Base-by-base conservation (phyloP, 2,329 filamentous ascomycete genomes). In the Xylariaceae sp. region DNA sequence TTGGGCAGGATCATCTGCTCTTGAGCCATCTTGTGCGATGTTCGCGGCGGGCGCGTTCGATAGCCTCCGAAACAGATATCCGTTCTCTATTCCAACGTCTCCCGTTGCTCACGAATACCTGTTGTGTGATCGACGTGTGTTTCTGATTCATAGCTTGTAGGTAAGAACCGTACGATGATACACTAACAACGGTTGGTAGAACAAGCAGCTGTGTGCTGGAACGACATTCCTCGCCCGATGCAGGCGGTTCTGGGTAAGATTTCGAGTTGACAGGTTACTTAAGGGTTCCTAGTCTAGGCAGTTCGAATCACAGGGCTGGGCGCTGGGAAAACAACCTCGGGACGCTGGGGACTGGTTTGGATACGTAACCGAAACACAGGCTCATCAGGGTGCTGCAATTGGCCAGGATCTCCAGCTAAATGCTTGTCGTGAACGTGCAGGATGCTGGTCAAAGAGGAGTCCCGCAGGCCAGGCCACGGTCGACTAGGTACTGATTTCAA, bases 1-100 rank as follows among this genome's bases (percentile, higher is more conserved):
- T 80, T 80, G 17, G 83, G 83, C 68, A 86, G 67, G 41, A 83
- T 76, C 72, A 78, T 71, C 49, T 59, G 56, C 48, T 61, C 54
- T 51, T 67, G 66, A 57, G 67, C 61, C 66, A 74, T 67, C 45
- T 68, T 71, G 54, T 61, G 60, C 58, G 62, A 51, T 70, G 63
- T 61, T 75, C 60, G 44, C 56, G 53, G 53, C 39, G 39, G 35
- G 56, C 55, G n/a, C 54, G 55, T 57, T 59, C 54, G 23, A 62
- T 58, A 41, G 53, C 54, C 48, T 57, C 39, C 39, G 56, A 54
- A 48, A 56, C 41, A 51, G 45, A 47, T 47, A 37, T 55, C 51
- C 55, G 60, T 35, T 57, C 62, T 58, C 56, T 34, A 35, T 57
- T 57, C 60, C 51, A 59, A 52, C 57, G 34, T 58, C 56, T 61